A percentile compares a stretch with the other conserved stretches of the same genome.
Evolutionary conservation across 148 eudicot species (phyloP).

Genomic region (Heliamphora exappendiculata): DNA sequence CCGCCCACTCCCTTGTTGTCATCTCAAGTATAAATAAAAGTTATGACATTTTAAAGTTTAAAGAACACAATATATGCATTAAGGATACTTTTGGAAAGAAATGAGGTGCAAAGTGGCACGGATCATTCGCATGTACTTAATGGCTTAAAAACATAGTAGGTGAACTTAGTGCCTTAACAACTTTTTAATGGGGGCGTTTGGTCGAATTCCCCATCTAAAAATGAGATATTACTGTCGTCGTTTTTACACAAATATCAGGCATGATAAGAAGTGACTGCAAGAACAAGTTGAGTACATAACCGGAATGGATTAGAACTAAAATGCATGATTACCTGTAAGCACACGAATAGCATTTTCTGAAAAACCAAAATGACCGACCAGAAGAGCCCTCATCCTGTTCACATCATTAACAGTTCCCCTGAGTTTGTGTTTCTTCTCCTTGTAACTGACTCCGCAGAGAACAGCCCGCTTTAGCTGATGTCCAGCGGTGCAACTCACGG

Average conservation of each 20-base stretch:
- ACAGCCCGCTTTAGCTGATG: conserved; percentile 45
- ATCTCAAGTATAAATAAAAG: too few relatives aligned
- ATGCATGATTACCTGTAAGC: conserved; percentile 47
- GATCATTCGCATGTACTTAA: too few relatives aligned
- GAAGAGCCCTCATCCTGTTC: conserved; percentile 35
- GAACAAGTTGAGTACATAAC: background rate
- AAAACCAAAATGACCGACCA: conserved; percentile 29
- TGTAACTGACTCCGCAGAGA: conserved; percentile 68
- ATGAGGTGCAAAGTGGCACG: too few relatives aligned
- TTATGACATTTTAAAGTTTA: too few relatives aligned
- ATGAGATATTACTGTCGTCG: background rate
- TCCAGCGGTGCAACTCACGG: background rate
- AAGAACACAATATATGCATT: too few relatives aligned
- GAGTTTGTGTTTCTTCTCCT: conserved; percentile 38
- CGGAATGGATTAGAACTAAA: background rate
- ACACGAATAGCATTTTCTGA: conserved; percentile 34
- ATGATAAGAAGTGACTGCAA: background rate
- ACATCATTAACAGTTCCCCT: conserved; percentile 57
- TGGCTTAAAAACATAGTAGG: too few relatives aligned
- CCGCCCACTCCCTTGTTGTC: too few relatives aligned
- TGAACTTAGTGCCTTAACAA: too few relatives aligned
- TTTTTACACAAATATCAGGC: background rate
- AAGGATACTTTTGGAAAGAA: too few relatives aligned
- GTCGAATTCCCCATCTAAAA: too few relatives aligned
- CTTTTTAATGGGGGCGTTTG: too few relatives aligned